These are phyloP conservation scores for Tephrocybe rancida DNA, from an alignment of 768 basidiomycete species.

Conservation along the genomic window DNA sequence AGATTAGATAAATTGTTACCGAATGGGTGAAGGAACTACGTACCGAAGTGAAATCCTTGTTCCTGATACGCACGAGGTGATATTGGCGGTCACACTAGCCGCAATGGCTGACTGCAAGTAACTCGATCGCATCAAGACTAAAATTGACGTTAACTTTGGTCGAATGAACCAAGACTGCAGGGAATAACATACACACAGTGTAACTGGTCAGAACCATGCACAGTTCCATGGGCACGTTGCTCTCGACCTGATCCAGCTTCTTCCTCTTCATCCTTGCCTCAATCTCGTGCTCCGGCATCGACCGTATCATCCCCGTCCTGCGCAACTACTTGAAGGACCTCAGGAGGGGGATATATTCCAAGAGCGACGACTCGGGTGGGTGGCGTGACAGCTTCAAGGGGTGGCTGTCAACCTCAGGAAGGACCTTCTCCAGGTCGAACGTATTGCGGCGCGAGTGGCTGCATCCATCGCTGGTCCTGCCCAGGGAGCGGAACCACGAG, in stretches of 20 bases:
- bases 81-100: conserved; percentile 45
- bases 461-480: conserved; percentile 7
- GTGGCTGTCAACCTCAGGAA: conserved; percentile 31
- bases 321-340: conserved; percentile 51
- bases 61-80: conserved; percentile 62
- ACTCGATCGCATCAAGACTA: conserved; percentile 45
- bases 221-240: conserved; percentile 67
- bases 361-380: conserved; percentile 52
- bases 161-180: no score
- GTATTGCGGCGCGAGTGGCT: conserved; percentile 13
- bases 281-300: conserved; percentile 18
- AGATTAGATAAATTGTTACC: neutral
- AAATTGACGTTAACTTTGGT: no score
- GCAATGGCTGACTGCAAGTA: conserved; percentile 54
- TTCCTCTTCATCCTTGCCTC: conserved; percentile 32
- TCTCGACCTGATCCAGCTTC: conserved; percentile 43
- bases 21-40: conserved; percentile 20
- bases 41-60: conserved; percentile 65
- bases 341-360: conserved; percentile 58
- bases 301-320: conserved; percentile 21
- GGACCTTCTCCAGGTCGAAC: conserved; percentile 38
- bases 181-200: conserved; percentile 39
- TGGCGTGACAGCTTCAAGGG: conserved; percentile 57
- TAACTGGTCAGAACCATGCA: conserved; percentile 57
- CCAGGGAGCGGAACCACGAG: conserved; percentile 20